Conservation (phyloP, 2,329 filamentous ascomycete genomes). For the Monosporascus sp. region DNA sequence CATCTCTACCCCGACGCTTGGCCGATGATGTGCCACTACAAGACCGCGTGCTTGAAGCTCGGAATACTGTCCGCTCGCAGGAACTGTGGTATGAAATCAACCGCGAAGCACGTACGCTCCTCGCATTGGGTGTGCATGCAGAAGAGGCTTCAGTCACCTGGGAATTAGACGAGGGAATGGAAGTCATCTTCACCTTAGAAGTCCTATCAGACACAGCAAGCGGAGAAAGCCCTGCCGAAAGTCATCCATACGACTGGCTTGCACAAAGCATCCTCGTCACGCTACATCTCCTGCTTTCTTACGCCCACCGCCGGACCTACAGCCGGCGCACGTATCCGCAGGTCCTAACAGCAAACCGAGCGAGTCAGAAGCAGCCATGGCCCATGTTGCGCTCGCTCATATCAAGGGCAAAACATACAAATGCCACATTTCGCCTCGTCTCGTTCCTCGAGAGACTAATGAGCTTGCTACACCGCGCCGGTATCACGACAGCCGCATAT, state of each 20-base stretch:
- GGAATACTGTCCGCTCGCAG: slow-evolving; percentile 75
- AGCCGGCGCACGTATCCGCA: slow-evolving; percentile 58
- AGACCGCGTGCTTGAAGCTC: slow-evolving; percentile 65
- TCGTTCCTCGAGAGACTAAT: slow-evolving; percentile 39
- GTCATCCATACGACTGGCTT: slow-evolving; percentile 40
- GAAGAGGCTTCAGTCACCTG: slow-evolving; percentile 54
- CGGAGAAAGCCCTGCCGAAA: slow-evolving; percentile 26
- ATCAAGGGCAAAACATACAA: slow-evolving; percentile 40
- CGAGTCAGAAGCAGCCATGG: slow-evolving; percentile 36
- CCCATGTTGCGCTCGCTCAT: slow-evolving; percentile 49
- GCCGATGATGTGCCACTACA: slow-evolving; percentile 57
- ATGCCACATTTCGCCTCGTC: slow-evolving; percentile 33
- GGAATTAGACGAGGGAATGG: slow-evolving; percentile 45
- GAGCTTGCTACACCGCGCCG: slow-evolving; percentile 39
- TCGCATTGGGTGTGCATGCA: slow-evolving; percentile 64
- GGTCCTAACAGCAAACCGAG: slow-evolving; percentile 31
- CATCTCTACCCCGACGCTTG: slow-evolving; percentile 45
- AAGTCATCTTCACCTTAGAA: slow-evolving; percentile 64
- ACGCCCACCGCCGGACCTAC: slow-evolving; percentile 73
- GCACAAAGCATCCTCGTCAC: slow-evolving; percentile 63
- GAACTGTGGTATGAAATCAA: slow-evolving; percentile 89
- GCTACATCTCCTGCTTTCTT: slow-evolving; percentile 70
- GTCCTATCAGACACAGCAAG: slow-evolving; percentile 43
- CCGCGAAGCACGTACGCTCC: slow-evolving; percentile 70
- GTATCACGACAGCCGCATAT: slow-evolving; percentile 37